Evolutionary conservation across 2,329 filamentous ascomycete genomes (phyloP), one percentile per base, ranked within the genome.

Genomic region (Apiospora arundinis): DNA sequence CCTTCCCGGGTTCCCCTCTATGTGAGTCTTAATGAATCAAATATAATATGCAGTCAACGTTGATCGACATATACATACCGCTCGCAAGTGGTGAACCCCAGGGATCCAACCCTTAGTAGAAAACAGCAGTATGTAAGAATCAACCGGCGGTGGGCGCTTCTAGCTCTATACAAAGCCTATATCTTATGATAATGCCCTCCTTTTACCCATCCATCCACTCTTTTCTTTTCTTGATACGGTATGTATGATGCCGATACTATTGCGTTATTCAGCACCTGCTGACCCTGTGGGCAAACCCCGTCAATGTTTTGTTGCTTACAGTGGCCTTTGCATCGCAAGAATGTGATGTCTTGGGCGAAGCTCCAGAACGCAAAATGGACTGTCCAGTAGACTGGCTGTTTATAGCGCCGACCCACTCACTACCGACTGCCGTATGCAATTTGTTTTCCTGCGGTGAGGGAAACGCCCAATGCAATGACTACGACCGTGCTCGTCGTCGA

Each of bases 361-460:
- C 56, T 40, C 32, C 56, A 63, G 32, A 63, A 40, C 8, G 56
- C 9, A 21, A 6, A 32, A 63, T 16, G 56, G 56, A 37, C 56
- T 63, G 56, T 4, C 28, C 56, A 63, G 56, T 60, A 60, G 52
- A 60, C 28, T 60, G 52, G 21, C 56, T 40, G 32, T n/a, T 40
- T 40, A 63, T n/a, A 63, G 56, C 32, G 56, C 28, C 56, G 56
- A 63, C 56, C 28, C 56, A 21, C 56, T n/a, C 56, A 63, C 32
- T 40, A 63, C 56, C 56, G 32, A 63, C 56, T 63, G 56, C 56
- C 56, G 56, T n/a, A 40, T 23, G 32, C 56, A 63, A 63, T 40
- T 63, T 40, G 32, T 14, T 63, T 63, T 63, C 7, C 28, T 63
- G 32, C 32, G 56, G 32, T 63, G 56, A 63, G 56, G 21, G 52